A percentile compares a stretch with the other conserved stretches of the same genome.
Evolutionary conservation across 1,139 yeast genomes (phyloP).

Genomic region (Nakaseomyces kungkrabaensis): DNA sequence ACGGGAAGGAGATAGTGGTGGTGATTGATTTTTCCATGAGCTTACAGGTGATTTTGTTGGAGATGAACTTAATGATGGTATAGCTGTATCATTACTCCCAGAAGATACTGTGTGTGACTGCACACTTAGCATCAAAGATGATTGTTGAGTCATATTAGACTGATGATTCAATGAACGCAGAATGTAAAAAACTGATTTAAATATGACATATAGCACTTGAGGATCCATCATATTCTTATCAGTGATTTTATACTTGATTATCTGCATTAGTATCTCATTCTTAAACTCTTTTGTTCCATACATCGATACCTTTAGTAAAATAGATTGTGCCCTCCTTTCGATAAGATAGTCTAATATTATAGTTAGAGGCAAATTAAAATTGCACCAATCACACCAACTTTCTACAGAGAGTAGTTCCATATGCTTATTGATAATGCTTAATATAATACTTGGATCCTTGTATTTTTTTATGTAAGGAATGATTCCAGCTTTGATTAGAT

Average conservation of each 20-base stretch:
- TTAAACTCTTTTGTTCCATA: constrained; percentile 12
- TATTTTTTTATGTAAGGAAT: constrained; percentile 4
- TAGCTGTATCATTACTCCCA: neutral
- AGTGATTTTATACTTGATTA: constrained; percentile 6
- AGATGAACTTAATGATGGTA: constrained; percentile 1
- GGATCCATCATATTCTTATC: constrained; percentile 6
- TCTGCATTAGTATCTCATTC: constrained; percentile 6
- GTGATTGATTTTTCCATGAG: constrained; percentile 2
- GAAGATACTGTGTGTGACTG: neutral
- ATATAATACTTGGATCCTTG: constrained; percentile 11
- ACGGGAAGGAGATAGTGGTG: constrained; percentile 1
- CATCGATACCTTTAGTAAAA: constrained; percentile 18
- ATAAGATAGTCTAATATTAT: constrained; percentile 11
- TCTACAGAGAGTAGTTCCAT: constrained; percentile 15
- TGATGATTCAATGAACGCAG: constrained; percentile 2
- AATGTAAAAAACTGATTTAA: constrained; percentile 20
- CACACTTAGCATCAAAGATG: neutral
- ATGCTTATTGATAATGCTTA: constrained; percentile 16
- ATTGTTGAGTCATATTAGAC: neutral
- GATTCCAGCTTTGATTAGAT: constrained; percentile 1
- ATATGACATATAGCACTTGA: constrained; percentile 15
- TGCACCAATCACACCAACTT: constrained; percentile 27
- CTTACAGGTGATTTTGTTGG: constrained; percentile 3
- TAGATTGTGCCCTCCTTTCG: constrained; percentile 19
- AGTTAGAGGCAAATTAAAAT: constrained; percentile 10